Evolutionary conservation across 768 basidiomycete species (phyloP).

Genomic region (Dacryopinax spathularia): DNA sequence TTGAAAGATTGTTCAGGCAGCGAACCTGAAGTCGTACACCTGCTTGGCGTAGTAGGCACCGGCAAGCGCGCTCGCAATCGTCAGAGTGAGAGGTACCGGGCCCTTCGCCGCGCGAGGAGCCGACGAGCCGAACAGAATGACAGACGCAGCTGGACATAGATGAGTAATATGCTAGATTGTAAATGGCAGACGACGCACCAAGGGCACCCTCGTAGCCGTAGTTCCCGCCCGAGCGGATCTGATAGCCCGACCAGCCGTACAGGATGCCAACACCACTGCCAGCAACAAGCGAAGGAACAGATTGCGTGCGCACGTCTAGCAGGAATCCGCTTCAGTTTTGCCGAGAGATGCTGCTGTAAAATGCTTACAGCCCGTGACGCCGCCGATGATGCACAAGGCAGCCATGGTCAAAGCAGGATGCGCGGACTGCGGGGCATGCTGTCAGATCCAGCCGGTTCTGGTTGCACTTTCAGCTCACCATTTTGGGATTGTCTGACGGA

Average conservation of each 20-base stretch:
- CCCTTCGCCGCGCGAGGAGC: conserved; percentile 58
- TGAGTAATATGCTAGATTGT: background rate
- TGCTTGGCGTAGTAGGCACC: conserved; percentile 43
- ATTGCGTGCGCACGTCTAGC: conserved; percentile 51
- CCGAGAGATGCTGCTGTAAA: background rate
- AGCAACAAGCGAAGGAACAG: conserved; percentile 69
- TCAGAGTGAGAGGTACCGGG: conserved; percentile 51
- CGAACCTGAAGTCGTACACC: conserved; percentile 8
- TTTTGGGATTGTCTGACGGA: background rate
- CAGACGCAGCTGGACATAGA: conserved; percentile 47
- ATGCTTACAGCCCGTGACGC: conserved; percentile 35
- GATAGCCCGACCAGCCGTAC: conserved; percentile 66
- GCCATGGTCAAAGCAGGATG: conserved; percentile 71
- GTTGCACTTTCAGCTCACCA: background rate
- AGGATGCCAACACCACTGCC: conserved; percentile 66
- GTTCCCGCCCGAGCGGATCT: conserved; percentile 58
- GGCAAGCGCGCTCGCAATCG: conserved; percentile 44
- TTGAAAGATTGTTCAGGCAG: background rate
- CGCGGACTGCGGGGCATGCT: conserved; percentile 42
- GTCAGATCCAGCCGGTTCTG: background rate
- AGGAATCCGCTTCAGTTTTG: background rate
- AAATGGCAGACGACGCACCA: conserved; percentile 27
- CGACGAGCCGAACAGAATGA: conserved; percentile 58
- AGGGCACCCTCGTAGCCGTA: conserved; percentile 61
- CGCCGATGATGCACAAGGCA: conserved; percentile 59